phyloP scores from a whole-genome alignment of 2,329 filamentous ascomycete genomes.

The Sporothrix sp. region DNA sequence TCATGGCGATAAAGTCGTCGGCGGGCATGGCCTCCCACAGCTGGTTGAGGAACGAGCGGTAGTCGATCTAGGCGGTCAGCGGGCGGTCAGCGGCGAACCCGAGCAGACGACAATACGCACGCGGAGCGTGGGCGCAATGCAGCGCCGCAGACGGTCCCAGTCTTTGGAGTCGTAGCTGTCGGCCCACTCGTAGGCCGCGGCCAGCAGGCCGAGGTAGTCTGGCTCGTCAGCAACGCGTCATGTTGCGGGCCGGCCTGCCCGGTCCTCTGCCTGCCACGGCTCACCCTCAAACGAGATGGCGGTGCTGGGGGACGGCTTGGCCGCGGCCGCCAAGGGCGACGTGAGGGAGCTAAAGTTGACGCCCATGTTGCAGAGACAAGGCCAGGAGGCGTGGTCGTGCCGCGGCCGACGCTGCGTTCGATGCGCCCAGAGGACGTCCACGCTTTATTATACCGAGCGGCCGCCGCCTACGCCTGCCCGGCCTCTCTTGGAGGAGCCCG shows the following conservation, averaged over 20 bases:
- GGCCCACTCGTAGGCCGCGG: slow-evolving; percentile 50
- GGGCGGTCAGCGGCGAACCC: no score
- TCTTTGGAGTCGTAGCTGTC: slow-evolving; percentile 59
- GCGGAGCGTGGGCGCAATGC: slow-evolving; percentile 51
- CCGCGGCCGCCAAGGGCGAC: background rate
- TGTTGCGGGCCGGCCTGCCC: no score
- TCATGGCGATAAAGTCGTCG: slow-evolving; percentile 51
- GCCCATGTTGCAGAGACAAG: slow-evolving; percentile 10
- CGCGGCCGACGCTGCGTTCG: no score
- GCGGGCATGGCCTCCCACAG: slow-evolving; percentile 53
- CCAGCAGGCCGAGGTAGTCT: slow-evolving; percentile 42
- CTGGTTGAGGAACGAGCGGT: slow-evolving; percentile 53
- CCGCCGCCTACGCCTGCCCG: no score
- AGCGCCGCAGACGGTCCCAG: slow-evolving; percentile 49
- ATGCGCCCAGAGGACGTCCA: no score
- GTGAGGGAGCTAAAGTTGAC: slow-evolving; percentile 10
- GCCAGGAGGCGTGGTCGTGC: no score
- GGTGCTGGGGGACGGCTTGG: background rate
- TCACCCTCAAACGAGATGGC: slow-evolving; percentile 17
- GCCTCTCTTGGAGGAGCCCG: slow-evolving; percentile 12
- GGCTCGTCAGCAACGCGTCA: slow-evolving; percentile 15
- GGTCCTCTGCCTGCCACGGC: background rate
- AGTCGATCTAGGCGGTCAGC: slow-evolving; percentile 49
- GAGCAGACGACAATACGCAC: slow-evolving; percentile 24
- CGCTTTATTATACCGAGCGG: no score